phyloP scores from a whole-genome alignment of 2,329 filamentous ascomycete species.

The Aspergillus sp. region DNA sequence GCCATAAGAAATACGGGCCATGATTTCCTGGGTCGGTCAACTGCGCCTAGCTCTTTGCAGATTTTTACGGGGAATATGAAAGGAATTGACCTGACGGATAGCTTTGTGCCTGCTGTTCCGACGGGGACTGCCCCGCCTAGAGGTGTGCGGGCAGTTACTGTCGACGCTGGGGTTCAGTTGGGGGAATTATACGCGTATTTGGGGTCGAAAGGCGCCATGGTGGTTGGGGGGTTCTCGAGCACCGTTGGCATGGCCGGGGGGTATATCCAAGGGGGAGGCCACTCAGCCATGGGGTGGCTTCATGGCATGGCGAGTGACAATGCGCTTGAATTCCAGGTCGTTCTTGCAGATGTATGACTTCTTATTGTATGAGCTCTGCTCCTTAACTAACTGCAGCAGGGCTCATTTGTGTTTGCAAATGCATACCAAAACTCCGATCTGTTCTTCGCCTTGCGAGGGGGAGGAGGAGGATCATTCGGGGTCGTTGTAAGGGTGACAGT shows the following conservation, averaged over 20 bases:
- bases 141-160: conserved; percentile 17
- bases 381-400: not conserved
- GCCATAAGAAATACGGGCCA: conserved; percentile 36
- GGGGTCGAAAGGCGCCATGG: conserved; percentile 21
- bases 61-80: conserved; percentile 33
- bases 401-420: not conserved
- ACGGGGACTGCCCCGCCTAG: conserved; percentile 5
- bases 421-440: not conserved
- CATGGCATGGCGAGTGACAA: conserved; percentile 21
- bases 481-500: not conserved
- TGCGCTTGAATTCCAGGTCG: not conserved
- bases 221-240: conserved; percentile 21
- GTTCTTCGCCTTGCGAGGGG: not conserved
- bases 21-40: conserved; percentile 35
- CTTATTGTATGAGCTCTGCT: too few species aligned
- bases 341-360: not conserved
- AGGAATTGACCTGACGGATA: conserved; percentile 15
- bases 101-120: conserved; percentile 10
- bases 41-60: conserved; percentile 26
- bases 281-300: conserved; percentile 28
- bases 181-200: conserved; percentile 28
- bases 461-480: not conserved
- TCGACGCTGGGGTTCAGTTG: conserved; percentile 30
- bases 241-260: conserved; percentile 26
- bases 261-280: conserved; percentile 29